These are phyloP conservation scores for Cutaneotrichosporon spelunceum DNA, from an alignment of 1,284 basidiomycete genomes.

Conservation along the genomic window DNA sequence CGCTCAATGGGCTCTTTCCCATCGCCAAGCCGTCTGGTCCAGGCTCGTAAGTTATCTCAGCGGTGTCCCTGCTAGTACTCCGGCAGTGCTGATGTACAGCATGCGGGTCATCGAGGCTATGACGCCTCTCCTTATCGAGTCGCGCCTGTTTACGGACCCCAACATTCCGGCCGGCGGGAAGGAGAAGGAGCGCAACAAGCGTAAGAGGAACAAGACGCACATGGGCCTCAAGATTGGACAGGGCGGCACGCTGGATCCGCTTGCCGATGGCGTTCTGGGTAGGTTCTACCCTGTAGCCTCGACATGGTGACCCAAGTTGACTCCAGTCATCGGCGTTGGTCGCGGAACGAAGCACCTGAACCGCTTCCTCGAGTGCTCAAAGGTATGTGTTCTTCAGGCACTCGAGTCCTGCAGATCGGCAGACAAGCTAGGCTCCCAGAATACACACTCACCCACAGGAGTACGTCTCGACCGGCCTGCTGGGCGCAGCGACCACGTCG, in stretches of 20 bases:
- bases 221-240: conserved; percentile 51
- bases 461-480: conserved; percentile 83
- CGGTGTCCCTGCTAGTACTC: neutral
- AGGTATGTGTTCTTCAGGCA: conserved; percentile 58
- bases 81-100: conserved; percentile 53
- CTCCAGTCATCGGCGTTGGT: conserved; percentile 79
- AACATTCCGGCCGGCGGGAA: conserved; percentile 20
- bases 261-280: conserved; percentile 75
- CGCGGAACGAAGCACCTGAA: conserved; percentile 85
- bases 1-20: conserved; percentile 51
- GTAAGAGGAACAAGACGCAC: conserved; percentile 43
- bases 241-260: conserved; percentile 79
- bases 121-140: conserved; percentile 73
- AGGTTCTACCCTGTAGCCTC: conserved; percentile 51
- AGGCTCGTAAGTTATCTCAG: conserved; percentile 39
- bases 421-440: neutral
- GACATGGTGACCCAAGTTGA: conserved; percentile 1
- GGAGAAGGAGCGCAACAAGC: conserved; percentile 27
- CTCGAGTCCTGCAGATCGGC: neutral
- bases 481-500: conserved; percentile 91
- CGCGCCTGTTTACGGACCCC: conserved; percentile 69
- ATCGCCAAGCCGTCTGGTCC: conserved; percentile 52
- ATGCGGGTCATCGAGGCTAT: conserved; percentile 88
- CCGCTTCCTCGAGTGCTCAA: conserved; percentile 84
- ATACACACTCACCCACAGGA: conserved; percentile 58